Conservation (phyloP, 1,284 basidiomycete genomes). For the Ceratobasidium sp. region DNA sequence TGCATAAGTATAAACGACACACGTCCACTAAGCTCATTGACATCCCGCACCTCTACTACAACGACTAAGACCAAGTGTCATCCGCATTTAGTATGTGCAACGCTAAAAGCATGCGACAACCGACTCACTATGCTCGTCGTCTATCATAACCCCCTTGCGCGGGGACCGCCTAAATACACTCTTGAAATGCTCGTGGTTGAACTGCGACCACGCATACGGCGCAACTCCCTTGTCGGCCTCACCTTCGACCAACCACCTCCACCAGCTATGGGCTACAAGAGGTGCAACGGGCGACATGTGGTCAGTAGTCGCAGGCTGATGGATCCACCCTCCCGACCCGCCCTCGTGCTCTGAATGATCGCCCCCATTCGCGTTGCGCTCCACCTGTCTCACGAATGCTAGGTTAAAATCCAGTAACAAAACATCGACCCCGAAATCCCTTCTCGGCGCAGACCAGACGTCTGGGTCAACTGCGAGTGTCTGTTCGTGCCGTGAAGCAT, state of each 20-base stretch:
- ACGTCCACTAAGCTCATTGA: neutral
- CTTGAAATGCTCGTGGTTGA: constrained; percentile 16
- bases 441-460: neutral
- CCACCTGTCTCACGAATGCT: neutral
- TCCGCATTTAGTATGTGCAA: neutral
- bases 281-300: neutral
- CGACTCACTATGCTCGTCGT: constrained; percentile 13
- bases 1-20: neutral
- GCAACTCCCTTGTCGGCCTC: neutral
- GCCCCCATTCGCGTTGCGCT: neutral
- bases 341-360: neutral
- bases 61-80: constrained; percentile 6
- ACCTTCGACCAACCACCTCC: neutral
- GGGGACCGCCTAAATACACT: neutral
- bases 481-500: neutral
- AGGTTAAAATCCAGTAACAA: constrained; percentile 6
- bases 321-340: neutral
- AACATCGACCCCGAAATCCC: neutral
- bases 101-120: neutral
- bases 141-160: neutral
- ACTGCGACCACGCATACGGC: neutral
- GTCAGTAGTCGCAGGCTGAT: neutral
- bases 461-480: no score
- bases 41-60: neutral
- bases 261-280: no score